Conservation (phyloP, 1,284 basidiomycete species). For the Pseudozyma hubeiensis region DNA sequence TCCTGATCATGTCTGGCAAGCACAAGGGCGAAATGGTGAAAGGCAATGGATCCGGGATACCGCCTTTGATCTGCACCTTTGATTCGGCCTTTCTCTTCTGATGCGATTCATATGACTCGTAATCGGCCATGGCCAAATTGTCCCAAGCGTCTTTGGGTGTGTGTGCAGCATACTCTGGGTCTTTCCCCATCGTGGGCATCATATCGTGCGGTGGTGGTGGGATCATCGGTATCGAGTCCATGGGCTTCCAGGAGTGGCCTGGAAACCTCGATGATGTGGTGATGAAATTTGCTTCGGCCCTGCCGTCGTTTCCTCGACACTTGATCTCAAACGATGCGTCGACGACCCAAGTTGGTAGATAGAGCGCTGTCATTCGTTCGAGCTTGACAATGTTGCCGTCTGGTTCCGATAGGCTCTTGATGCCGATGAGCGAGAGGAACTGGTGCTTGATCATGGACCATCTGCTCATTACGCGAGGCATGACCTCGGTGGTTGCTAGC, state of each 20-base stretch:
- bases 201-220: constrained; percentile 37
- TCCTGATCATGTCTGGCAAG: constrained; percentile 37
- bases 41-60: constrained; percentile 36
- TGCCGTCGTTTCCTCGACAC: constrained; percentile 45
- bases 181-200: constrained; percentile 14
- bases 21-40: constrained; percentile 51
- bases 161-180: constrained; percentile 10
- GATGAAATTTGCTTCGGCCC: constrained; percentile 41
- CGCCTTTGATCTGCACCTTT: constrained; percentile 34
- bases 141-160: constrained; percentile 17
- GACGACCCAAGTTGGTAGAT: constrained; percentile 47
- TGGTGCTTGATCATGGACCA: constrained; percentile 30
- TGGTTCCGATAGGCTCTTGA: constrained; percentile 9
- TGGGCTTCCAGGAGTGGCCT: constrained; percentile 49
- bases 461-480: constrained; percentile 25
- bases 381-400: constrained; percentile 32
- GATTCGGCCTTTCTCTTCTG: constrained; percentile 10
- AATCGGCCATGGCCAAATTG: constrained; percentile 40
- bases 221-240: constrained; percentile 43
- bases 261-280: constrained; percentile 28
- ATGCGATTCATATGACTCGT: constrained; percentile 35
- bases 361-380: constrained; percentile 35
- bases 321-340: constrained; percentile 47
- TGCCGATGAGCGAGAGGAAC: constrained; percentile 18
- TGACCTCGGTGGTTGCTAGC: constrained; percentile 24